Conservation (phyloP, 257 asterid genomes). For the Solanum sitiens region DNA sequence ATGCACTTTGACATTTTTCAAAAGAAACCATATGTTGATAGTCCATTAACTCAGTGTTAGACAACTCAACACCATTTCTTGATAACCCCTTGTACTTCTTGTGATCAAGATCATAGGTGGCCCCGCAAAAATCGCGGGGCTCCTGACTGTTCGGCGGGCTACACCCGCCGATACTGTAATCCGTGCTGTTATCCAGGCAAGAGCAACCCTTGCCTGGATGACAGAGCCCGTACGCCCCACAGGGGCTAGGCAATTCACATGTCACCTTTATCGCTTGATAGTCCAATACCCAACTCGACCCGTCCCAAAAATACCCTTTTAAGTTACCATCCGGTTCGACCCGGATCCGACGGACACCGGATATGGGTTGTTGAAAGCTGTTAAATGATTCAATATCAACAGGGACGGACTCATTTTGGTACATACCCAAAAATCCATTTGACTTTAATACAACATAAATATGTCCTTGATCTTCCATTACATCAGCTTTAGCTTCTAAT, state of each 20-base stretch:
- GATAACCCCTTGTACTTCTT: constrained; percentile 26
- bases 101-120: not conserved
- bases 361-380: constrained; percentile 43
- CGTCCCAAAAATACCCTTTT: constrained; percentile 82
- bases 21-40: constrained; percentile 33
- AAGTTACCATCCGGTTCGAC: constrained; percentile 74
- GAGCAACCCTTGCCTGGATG: constrained; percentile 53
- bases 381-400: constrained; percentile 68
- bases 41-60: constrained; percentile 61
- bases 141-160: constrained; percentile 6
- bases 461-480: constrained; percentile 46
- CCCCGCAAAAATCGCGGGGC: constrained; percentile 45
- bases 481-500: constrained; percentile 57
- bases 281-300: constrained; percentile 61
- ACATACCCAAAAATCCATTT: constrained; percentile 80
- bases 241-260: constrained; percentile 62
- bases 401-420: constrained; percentile 51
- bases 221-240: constrained; percentile 78
- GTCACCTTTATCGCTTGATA: constrained; percentile 50
- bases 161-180: constrained; percentile 27
- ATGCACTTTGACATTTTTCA: constrained; percentile 45
- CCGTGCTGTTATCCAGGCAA: constrained; percentile 49
- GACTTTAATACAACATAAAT: constrained; percentile 39
- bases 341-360: constrained; percentile 57
- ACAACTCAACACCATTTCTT: constrained; percentile 62